Evolutionary conservation across 495 filamentous ascomycete genomes (phyloP), one percentile per base, ranked within the genome.

Genomic region (Sabuloglossum arenarium): DNA sequence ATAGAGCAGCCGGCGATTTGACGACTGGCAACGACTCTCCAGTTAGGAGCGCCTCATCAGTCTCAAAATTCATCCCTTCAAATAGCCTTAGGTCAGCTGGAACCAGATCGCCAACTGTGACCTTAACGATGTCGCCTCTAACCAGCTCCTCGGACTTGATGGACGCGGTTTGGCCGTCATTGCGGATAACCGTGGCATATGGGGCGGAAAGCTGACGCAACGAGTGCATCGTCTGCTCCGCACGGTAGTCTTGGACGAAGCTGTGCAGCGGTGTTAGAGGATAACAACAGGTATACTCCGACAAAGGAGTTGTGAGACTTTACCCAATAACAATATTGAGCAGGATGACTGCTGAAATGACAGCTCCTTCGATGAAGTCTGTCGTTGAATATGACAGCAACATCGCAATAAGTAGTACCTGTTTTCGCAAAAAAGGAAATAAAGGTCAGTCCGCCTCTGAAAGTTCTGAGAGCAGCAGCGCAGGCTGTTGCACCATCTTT

Each of bases 401-500:
- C 85, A 91, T 91, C 58, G 85, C 87, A 52, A 93, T 74, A 31
- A 91, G 75, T 24, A 94, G 73, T 34, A 94, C 84, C 81, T 85
- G 46, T 51, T 51, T 21, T 30, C 25, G 28, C 25, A 51, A 14
- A 19, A 51, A 51, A 51, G 24, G 25, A 51, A 51, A 43, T 5
- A 51, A 28, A 29, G 47, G 47, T 51, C 47, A 51, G 47, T 51
- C 16, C 16, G 47, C 47, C 47, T 51, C 47, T 51, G 47, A 51
- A n/a, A 47, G 19, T 47, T 47, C 24, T 47, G 19, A 9, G 45
- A 47, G 25, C 16, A 29, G 28, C 11, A 51, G 23, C 47, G 16
- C 5, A 14, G 16, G 14, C 28, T 29, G 23, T 51, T 51, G 47
- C 47, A 28, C 47, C 24, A 30, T 51, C 47, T 51, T 47, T 27